These are phyloP conservation scores for Hypomyces perniciosus DNA, from an alignment of 2,329 filamentous ascomycete species.

Conservation along the genomic window DNA sequence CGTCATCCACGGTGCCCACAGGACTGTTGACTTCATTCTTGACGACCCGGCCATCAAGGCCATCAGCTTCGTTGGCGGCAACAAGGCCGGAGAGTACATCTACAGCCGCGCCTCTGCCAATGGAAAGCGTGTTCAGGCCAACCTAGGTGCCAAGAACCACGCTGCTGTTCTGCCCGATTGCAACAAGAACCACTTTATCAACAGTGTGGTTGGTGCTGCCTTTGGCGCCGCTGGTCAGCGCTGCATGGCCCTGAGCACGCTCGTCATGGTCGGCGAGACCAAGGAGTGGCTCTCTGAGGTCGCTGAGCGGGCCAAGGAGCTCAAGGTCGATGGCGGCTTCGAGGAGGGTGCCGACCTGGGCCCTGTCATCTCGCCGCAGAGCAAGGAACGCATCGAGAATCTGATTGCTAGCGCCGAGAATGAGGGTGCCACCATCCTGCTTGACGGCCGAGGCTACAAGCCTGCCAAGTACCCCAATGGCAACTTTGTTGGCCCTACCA, in stretches of 20 bases:
- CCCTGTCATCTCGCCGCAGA: conserved; percentile 74
- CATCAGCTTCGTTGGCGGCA: conserved; percentile 78
- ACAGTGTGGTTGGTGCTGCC: conserved; percentile 75
- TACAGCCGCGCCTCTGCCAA: conserved; percentile 72
- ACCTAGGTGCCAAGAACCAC: conserved; percentile 85
- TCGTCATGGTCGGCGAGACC: conserved; percentile 79
- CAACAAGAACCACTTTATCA: conserved; percentile 86
- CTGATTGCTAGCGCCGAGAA: conserved; percentile 71
- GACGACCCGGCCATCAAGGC: conserved; percentile 83
- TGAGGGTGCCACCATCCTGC: conserved; percentile 75
- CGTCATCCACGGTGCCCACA: conserved; percentile 73
- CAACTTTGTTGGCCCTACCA: conserved; percentile 79
- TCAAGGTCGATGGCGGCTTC: conserved; percentile 75
- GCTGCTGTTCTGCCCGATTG: conserved; percentile 77
- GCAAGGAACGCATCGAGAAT: conserved; percentile 70
- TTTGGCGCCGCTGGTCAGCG: conserved; percentile 81
- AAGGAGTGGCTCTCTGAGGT: conserved; percentile 77
- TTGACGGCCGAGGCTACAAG: conserved; percentile 71
- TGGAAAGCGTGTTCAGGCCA: conserved; percentile 83
- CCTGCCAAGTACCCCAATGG: conserved; percentile 76
- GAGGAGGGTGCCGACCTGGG: conserved; percentile 74
- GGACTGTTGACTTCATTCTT: conserved; percentile 79
- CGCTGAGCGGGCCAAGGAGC: conserved; percentile 65
- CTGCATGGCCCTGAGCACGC: conserved; percentile 79
- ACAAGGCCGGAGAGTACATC: conserved; percentile 87